Evolutionary conservation across 2,329 filamentous ascomycete species (phyloP), one percentile per base, ranked within the genome.

Genomic region (Trichophyton benhamiae): DNA sequence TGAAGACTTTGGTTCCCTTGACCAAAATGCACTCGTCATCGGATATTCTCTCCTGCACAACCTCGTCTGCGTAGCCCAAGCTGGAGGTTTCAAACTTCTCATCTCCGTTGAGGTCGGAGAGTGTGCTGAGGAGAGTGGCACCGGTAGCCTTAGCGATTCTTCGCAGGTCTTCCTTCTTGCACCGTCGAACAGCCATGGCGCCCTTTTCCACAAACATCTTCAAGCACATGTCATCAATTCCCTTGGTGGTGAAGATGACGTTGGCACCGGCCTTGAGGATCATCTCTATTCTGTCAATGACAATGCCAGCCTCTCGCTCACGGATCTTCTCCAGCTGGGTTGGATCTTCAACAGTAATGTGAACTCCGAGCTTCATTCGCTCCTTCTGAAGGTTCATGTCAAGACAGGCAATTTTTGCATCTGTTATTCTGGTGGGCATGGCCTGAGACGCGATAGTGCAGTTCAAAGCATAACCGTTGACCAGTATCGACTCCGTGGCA

Each of bases 381-480:
- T 97, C 92, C 80, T 99, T 99, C 73, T 97, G 92, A 70, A 99
- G 76, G 77, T 99, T 99, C 84, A 99, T 97, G 74, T 99, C 94
- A 64, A 99, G 78, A 69, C 92, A 87, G 58, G 94, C 94, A 75
- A 99, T 99, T 81, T 95, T 97, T 67, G 94, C 94, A 75, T 97
- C 91, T 59, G 83, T 84, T 73, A 99, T 84, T 69, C 88, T 84
- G 33, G 94, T 99, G 69, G 85, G 90, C 94, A 99, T 99, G 53
- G 94, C 94, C 77, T 99, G 94, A 61, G 91, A 96, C 60, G 94
- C 94, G 63, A 99, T 91, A 42, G 94, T 99, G 81, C 94, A 99
- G 82, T 99, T 99, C 70, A 99, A 79, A 62, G 94, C 94, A 74
- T 99, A 99, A 61, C 94, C 94, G 79, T 95, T 95, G 72, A 99